A percentile compares a stretch with the other conserved stretches of the same genome.
Conservation (phyloP, 75 land plant species). For the Ceratopteris richardii region DNA sequence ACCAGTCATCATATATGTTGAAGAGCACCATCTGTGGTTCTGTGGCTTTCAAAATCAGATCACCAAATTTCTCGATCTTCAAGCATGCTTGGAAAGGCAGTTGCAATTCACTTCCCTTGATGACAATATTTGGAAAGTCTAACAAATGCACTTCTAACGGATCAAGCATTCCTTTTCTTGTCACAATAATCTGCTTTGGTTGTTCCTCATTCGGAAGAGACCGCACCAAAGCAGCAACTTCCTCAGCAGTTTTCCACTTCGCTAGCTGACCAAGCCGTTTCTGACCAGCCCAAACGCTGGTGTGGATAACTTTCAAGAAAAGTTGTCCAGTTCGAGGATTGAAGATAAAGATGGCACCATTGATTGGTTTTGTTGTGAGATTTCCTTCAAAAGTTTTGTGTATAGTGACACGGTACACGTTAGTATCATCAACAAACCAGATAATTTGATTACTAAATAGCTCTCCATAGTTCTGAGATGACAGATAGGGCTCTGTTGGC, state of each 20-base stretch:
- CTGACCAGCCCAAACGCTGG: conserved; percentile 99
- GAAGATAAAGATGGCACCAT: conserved; percentile 99
- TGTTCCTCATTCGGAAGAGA: conserved; percentile 98
- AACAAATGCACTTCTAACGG: conserved; percentile 97
- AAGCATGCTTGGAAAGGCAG: conserved; percentile 99
- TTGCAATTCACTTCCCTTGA: conserved; percentile 98
- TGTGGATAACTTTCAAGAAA: conserved; percentile 97
- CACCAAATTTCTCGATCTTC: conserved; percentile 99
- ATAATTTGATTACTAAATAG: conserved; percentile 99
- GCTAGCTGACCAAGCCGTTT: conserved; percentile 99
- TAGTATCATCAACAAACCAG: conserved; percentile 99
- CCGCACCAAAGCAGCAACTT: conserved; percentile 96
- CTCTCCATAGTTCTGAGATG: conserved; percentile 99
- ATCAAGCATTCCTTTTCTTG: conserved; percentile 99
- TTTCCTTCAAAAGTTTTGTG: conserved; percentile 99
- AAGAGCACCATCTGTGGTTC: conserved; percentile 99
- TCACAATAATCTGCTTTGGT: conserved; percentile 98
- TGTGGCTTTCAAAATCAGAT: conserved; percentile 90
- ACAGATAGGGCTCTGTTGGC: conserved; percentile 98
- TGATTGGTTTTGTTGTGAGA: conserved; percentile 97
- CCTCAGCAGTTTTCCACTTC: conserved; percentile 99
- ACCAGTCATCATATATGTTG: conserved; percentile 99
- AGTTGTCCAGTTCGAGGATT: conserved; percentile 99
- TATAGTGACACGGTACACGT: conserved; percentile 98
- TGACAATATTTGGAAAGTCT: conserved; percentile 99